phyloP scores from a whole-genome alignment of 2,329 filamentous ascomycete genomes.

The Hypoxylon sp. region DNA sequence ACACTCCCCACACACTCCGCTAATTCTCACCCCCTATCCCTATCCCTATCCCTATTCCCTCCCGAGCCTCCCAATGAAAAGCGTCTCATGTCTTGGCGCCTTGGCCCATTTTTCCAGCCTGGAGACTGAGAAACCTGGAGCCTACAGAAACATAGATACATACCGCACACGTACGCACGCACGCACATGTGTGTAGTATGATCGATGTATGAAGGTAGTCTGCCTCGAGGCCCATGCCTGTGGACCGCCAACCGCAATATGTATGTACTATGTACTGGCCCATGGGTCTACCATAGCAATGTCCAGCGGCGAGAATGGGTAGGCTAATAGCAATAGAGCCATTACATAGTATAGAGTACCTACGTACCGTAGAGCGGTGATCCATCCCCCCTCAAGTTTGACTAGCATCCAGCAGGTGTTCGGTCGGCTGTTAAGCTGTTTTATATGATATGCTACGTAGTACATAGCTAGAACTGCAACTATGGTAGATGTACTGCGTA shows the following conservation, averaged over 20 bases:
- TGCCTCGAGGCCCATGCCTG: conserved; percentile 26
- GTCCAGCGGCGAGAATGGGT: no score
- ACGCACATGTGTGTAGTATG: no score
- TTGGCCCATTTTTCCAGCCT: conserved; percentile 34
- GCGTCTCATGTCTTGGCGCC: conserved; percentile 36
- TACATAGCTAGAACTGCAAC: no score
- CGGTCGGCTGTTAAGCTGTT: not conserved
- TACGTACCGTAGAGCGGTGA: conserved; percentile 5
- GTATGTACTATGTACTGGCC: conserved; percentile 7
- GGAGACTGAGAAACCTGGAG: conserved; percentile 18
- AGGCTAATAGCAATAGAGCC: conserved; percentile 34
- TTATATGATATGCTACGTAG: not conserved
- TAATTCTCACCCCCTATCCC: conserved; percentile 38
- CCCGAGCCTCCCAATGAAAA: conserved; percentile 31
- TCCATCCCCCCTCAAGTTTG: conserved; percentile 30
- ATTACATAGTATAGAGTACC: conserved; percentile 16
- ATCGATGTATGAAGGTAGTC: no score
- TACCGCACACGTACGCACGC: no score
- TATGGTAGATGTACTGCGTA: no score
- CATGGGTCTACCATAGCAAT: conserved; percentile 25
- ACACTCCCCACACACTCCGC: conserved; percentile 36
- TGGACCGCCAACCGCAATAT: not conserved
- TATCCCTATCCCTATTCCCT: no score
- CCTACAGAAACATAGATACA: no score
- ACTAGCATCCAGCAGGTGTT: conserved; percentile 17